Evolutionary conservation across 2,329 filamentous ascomycete species (phyloP), one percentile per base, ranked within the genome.

Genomic region (Pseudogymnoascus destructans): DNA sequence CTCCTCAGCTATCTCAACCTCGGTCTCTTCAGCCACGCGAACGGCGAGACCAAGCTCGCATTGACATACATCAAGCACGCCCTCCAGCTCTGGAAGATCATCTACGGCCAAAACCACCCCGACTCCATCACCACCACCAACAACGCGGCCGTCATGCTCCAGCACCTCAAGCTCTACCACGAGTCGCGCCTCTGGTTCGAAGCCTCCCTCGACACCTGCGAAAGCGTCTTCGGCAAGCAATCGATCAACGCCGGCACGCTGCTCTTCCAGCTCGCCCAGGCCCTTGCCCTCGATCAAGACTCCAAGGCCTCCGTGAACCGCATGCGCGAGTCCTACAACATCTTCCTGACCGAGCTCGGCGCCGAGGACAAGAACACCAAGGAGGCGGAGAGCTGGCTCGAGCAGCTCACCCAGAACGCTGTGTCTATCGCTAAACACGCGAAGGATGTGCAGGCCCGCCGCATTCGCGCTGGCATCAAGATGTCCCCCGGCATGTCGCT

Each of bases 81-180:
- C 5, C 80, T 98, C 64, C 85, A 93, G 69, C 78, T 98, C 62
- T 97, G 92, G 92, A 96, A 95, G 77, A 81, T 97, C 66, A 92
- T 97, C 66, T 98, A 96, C 70, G 93, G 93, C 30, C 77, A 86
- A 27, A 87, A 89, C 66, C 93, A 98, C 73, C 93, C 93, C 2
- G 93, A 98, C 73, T 95, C 90, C 7, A 96, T 98, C 73, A 98
- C 95, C 7, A 97, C 93, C 13, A 86, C 97, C 73, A 98, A 97
- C 80, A 98, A 98, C 68, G 92, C 89, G 17, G 93, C 93, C 6
- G 93, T 98, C 61, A 98, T 98, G 93, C 82, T 98, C 60, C 93
- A 98, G 73, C 85, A 90, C 59, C 80, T 96, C 66, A 95, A 97
- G 77, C 85, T 87, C 61, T 98, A 95, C 75, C 86, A 92, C 66